Percentiles rank a stretch among this genome's conserved stretches.
Conservation (phyloP, 768 basidiomycete genomes). For the Kwoniella sp. region DNA sequence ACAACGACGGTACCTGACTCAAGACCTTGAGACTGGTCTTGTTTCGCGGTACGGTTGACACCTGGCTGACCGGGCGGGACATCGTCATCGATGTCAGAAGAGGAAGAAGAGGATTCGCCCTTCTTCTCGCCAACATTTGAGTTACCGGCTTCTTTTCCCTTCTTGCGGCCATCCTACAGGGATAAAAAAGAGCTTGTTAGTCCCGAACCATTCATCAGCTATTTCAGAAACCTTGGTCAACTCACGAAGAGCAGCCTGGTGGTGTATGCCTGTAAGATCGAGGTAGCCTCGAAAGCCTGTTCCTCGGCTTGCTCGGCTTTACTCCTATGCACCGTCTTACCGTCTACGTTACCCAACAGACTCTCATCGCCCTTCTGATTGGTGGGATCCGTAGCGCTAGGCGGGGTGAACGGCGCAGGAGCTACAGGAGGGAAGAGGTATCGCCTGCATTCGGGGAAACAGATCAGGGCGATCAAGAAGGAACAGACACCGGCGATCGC, state of each 20-base stretch:
- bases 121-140: slow-evolving; percentile 52
- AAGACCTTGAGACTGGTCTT: slow-evolving; percentile 30
- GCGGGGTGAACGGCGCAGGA: slow-evolving; percentile 54
- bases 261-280: slow-evolving; percentile 41
- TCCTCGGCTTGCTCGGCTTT: slow-evolving; percentile 58
- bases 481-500: slow-evolving; percentile 51
- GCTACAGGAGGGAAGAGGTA: slow-evolving; percentile 56
- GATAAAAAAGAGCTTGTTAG: not conserved
- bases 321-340: slow-evolving; percentile 53
- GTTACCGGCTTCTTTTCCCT: slow-evolving; percentile 53
- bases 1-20: slow-evolving; percentile 44
- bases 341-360: slow-evolving; percentile 52
- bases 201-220: no score
- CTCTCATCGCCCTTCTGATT: slow-evolving; percentile 57
- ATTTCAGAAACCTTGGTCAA: no score
- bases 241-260: slow-evolving; percentile 43
- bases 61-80: slow-evolving; percentile 19
- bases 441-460: slow-evolving; percentile 52
- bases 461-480: slow-evolving; percentile 53
- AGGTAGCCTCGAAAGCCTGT: slow-evolving; percentile 57
- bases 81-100: slow-evolving; percentile 44
- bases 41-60: slow-evolving; percentile 4
- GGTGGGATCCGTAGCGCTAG: slow-evolving; percentile 57
- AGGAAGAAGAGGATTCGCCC: slow-evolving; percentile 31
- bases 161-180: slow-evolving; percentile 48